Evolutionary conservation across 2,329 filamentous ascomycete species (phyloP), one percentile per base, ranked within the genome.

Genomic region (Dactylonectria estremocensis): DNA sequence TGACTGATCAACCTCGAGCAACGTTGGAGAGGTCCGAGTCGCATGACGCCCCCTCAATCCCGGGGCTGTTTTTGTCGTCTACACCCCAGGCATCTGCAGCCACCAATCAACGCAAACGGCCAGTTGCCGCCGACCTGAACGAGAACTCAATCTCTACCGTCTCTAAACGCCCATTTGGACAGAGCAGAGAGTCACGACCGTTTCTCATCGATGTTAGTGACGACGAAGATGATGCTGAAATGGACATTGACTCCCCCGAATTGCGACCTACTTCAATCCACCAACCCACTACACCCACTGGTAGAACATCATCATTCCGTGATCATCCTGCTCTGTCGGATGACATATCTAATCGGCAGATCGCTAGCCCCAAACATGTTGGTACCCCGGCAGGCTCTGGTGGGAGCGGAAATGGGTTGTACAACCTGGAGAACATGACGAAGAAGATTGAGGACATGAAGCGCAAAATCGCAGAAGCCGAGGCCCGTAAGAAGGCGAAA

Each of bases 131-230:
- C 5, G 92, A 95, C 75, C 91, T 93, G 69, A 89, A 93, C 67
- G 87, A 89, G n/a, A 83, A 85, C 20, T 81, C 84, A 0, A 77
- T 81, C 14, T 74, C 77, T 1, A 74, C 77, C 2, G 75, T 80
- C 1, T 76, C 82, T 16, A 93, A 93, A 73, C 89, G 91, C 55
- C 87, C 89, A 4, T 91, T 91, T 73, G 88, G 88, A 13, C 88
- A 91, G 50, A 85, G 84, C 53, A 84, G 85, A 24, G 83, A 87
- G 58, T 86, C 91, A 24, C 86, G 90, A 56, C 87, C 87, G 3
- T 88, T 97, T 59, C 88, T 97, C 45, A 97, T 97, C 72, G 90
- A 97, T 71, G 91, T 97, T 45, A 97, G 94, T 77, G 95, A 97
- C 7, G 86, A 88, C 43, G 87, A 90, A 56, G 89, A 90, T 63